Evolutionary conservation across 2,329 filamentous ascomycete genomes (phyloP).

Genomic region (Blastomyces gilchristii): DNA sequence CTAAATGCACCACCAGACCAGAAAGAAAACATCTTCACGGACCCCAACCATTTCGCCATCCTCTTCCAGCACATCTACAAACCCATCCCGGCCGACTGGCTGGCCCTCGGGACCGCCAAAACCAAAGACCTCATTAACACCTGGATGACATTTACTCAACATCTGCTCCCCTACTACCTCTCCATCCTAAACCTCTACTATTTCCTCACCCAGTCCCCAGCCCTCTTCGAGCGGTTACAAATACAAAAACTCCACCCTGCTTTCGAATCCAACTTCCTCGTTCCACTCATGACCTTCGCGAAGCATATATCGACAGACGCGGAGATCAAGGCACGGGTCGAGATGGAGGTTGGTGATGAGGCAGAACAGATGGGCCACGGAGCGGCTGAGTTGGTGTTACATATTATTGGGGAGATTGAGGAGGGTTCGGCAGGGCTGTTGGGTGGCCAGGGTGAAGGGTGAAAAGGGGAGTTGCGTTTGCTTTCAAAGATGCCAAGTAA

Average conservation of each 20-base stretch:
- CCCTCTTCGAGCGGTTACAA: slow-evolving; percentile 39
- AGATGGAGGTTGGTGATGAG: slow-evolving; percentile 12
- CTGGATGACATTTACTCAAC: slow-evolving; percentile 43
- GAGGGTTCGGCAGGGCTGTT: not conserved
- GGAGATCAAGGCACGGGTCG: slow-evolving; percentile 10
- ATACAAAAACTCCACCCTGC: slow-evolving; percentile 30
- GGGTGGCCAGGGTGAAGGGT: not conserved
- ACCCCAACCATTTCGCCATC: slow-evolving; percentile 29
- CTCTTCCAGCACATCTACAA: slow-evolving; percentile 43
- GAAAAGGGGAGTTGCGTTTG: not conserved
- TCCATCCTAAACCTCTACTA: slow-evolving; percentile 51
- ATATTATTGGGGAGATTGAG: slow-evolving; percentile 13
- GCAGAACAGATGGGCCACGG: slow-evolving; percentile 10
- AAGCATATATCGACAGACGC: slow-evolving; percentile 8
- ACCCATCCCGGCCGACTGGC: slow-evolving; percentile 29
- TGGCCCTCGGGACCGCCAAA: slow-evolving; percentile 16
- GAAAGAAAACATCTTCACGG: slow-evolving; percentile 23
- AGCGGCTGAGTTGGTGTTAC: slow-evolving; percentile 13
- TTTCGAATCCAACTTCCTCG: slow-evolving; percentile 26
- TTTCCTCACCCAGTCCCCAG: slow-evolving; percentile 42
- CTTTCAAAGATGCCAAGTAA: not conserved
- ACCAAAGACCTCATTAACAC: slow-evolving; percentile 15
- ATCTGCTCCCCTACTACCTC: slow-evolving; percentile 40
- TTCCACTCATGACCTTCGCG: slow-evolving; percentile 22
- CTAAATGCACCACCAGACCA: slow-evolving; percentile 3